Base-by-base conservation (phyloP, 1,284 basidiomycete species). In the Vanrija humicola region DNA sequence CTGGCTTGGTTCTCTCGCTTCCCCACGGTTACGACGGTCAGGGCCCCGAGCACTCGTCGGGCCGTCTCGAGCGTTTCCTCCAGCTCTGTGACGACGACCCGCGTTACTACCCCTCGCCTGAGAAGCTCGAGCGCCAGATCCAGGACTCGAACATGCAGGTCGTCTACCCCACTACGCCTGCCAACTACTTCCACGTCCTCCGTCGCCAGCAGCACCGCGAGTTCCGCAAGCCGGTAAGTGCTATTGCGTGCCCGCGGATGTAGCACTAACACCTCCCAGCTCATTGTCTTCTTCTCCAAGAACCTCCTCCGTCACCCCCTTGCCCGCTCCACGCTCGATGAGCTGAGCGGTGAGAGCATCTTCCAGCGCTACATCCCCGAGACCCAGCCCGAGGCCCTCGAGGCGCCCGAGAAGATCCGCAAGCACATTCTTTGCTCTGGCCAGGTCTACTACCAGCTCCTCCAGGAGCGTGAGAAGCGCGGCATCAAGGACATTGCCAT, bases 71-170 rank as follows among this genome's bases (percentile, higher is more conserved):
- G 80, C 84, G 96, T 46, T 99, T 98, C 86, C 80, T 99, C 66
- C 94, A 98, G 79, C 84, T 99, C 42, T 96, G 93, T 70, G 96
- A 97, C 77, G 96, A 98, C 71, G 93, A 98, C 75, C 95, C 95
- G 10, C 84, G 94, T 75, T 74, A 87, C 64, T 98, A 86, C 85
- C 96, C 96, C 5, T 85, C 85, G 1, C 82, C 83, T 1, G 86
- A 96, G 77, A 94, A 95, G 82, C 80, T 94, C 63, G 90, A 94
- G 74, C 82, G 96, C 54, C 92, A 96, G 73, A 93, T 97, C 74
- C 96, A 98, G 80, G 96, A 99, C 76, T 95, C 92, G 78, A 99
- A 98, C 77, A 94, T 98, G 92, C 95, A 98, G 78, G 87, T 98
- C 64, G 90, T 96, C 40, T 98, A 98, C 79, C 88, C 90, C 18